Evolutionary conservation across 768 basidiomycete genomes (phyloP).

Genomic region (Naematelia encephala): DNA sequence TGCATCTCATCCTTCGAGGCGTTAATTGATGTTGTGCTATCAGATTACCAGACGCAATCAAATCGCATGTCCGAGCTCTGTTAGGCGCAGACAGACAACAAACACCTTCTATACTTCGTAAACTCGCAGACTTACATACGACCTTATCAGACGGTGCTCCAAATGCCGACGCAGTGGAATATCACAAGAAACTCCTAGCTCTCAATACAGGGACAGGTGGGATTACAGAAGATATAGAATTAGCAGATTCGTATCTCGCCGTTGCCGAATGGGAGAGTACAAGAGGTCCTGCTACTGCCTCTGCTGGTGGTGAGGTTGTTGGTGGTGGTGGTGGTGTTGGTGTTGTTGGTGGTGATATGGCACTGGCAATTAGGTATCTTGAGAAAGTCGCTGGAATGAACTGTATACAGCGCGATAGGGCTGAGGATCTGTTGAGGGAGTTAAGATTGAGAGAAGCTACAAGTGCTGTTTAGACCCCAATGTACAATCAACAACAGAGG

Average conservation of each 20-base stretch:
- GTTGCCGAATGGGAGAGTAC: slow-evolving; percentile 70
- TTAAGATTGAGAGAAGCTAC: slow-evolving; percentile 55
- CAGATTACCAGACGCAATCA: slow-evolving; percentile 82
- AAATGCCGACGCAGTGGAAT: slow-evolving; percentile 69
- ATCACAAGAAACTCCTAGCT: slow-evolving; percentile 61
- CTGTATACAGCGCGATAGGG: slow-evolving; percentile 72
- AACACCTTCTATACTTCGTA: slow-evolving; percentile 43
- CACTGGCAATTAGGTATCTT: slow-evolving; percentile 67
- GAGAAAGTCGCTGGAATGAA: slow-evolving; percentile 73
- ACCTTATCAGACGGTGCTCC: slow-evolving; percentile 16
- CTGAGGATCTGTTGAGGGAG: slow-evolving; percentile 62
- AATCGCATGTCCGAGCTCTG: slow-evolving; percentile 85
- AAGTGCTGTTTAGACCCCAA: background rate
- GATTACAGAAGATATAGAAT: slow-evolving; percentile 66
- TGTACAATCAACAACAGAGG: no score
- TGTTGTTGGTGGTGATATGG: slow-evolving; percentile 50
- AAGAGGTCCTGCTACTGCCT: background rate
- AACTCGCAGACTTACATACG: slow-evolving; percentile 45
- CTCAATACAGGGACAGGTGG: slow-evolving; percentile 51
- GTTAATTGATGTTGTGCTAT: background rate
- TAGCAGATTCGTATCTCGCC: slow-evolving; percentile 76
- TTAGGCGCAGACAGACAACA: slow-evolving; percentile 46
- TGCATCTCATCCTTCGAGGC: no score
- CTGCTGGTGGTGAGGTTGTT: slow-evolving; percentile 5
- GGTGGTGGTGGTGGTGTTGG: no score